phyloP scores from a whole-genome alignment of 2,329 filamentous ascomycete species.

The Colletotrichum sojae region DNA sequence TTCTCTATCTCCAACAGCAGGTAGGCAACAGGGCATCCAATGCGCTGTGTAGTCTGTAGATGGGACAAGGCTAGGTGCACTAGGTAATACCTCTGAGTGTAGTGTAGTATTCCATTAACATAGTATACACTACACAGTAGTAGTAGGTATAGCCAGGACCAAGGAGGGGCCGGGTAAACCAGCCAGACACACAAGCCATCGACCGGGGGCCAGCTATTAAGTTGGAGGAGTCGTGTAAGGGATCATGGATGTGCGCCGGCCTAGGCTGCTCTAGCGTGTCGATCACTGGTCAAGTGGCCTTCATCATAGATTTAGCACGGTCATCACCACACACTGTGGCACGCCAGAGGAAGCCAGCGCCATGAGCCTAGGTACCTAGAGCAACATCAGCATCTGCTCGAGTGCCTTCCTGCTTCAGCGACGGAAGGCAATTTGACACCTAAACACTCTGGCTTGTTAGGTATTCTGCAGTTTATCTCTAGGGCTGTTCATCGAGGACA shows the following conservation, averaged over 20 bases:
- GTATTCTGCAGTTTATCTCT: no score
- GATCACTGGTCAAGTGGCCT: constrained; percentile 29
- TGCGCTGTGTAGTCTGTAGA: neutral
- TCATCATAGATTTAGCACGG: constrained; percentile 19
- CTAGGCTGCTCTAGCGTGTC: constrained; percentile 33
- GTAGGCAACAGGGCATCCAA: neutral
- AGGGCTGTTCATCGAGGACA: no score
- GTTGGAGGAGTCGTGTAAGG: neutral
- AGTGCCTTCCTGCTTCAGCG: no score
- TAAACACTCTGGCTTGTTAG: no score
- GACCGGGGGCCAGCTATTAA: constrained; percentile 6
- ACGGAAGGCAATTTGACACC: no score
- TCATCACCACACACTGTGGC: neutral
- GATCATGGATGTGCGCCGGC: constrained; percentile 22
- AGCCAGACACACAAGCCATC: neutral
- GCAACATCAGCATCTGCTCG: neutral
- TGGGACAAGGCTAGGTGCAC: no score
- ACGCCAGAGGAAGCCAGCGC: neutral
- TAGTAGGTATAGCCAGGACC: no score
- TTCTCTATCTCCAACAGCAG: no score
- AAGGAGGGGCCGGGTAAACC: no score
- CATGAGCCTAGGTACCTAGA: neutral
- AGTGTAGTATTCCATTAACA: no score
- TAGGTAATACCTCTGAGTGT: no score
- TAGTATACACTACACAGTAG: no score